These are phyloP conservation scores for Crithidia bombi DNA, from an alignment of 208 protist genomes.

Conservation along the genomic window DNA sequence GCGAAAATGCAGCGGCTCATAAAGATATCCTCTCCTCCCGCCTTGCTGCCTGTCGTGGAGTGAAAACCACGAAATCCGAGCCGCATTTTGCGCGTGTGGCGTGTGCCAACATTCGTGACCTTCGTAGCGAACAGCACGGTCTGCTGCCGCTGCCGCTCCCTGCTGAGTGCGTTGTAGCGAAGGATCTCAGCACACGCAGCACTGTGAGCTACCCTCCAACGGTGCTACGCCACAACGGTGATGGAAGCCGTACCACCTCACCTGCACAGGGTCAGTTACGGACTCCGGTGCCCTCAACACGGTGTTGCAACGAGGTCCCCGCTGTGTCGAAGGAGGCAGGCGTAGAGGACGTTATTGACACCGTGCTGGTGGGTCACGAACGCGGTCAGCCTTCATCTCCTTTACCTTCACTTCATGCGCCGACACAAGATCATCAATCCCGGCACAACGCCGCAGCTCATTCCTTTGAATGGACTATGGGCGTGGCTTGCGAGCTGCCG, in stretches of 20 bases:
- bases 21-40: background rate
- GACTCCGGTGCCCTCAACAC: background rate
- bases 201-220: background rate
- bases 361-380: background rate
- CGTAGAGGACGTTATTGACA: background rate
- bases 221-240: background rate
- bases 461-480: no score
- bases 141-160: constrained; percentile 9
- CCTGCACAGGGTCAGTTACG: background rate
- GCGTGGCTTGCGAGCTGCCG: constrained; percentile 18
- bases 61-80: background rate
- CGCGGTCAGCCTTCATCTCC: no score
- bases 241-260: background rate
- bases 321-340: background rate
- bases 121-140: background rate
- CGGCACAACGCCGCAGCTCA: no score
- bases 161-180: constrained; percentile 10
- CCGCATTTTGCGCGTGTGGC: constrained; percentile 16
- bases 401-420: no score
- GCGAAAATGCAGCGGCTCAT: background rate
- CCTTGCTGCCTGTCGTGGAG: constrained; percentile 16
- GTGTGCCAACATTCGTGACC: constrained; percentile 5
- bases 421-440: no score
- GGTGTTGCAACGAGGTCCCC: background rate
- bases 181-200: constrained; percentile 26